Evolutionary conservation across 257 asterid species (phyloP).

Genomic region (Solanum okadae): DNA sequence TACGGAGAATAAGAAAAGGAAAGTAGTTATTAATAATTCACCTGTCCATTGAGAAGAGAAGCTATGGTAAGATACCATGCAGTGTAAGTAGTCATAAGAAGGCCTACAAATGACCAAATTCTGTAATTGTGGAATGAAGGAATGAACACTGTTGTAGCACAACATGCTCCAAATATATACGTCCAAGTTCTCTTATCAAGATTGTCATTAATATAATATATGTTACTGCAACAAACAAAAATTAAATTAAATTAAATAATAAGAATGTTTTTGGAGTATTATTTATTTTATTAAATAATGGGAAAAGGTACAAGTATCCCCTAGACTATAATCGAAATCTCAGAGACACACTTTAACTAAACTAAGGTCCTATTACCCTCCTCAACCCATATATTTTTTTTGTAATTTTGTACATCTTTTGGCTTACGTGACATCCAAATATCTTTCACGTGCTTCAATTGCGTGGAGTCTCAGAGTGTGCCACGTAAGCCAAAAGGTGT

Average conservation of each 20-base stretch:
- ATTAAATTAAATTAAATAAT: background rate
- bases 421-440: no score
- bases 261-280: background rate
- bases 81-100: slow-evolving; percentile 68
- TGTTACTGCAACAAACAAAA: slow-evolving; percentile 46
- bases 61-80: slow-evolving; percentile 84
- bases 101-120: slow-evolving; percentile 76
- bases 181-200: slow-evolving; percentile 93
- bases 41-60: slow-evolving; percentile 79
- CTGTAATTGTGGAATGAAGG: slow-evolving; percentile 90
- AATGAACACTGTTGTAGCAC: slow-evolving; percentile 77
- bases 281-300: background rate
- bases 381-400: no score
- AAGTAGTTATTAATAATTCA: background rate
- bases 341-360: no score
- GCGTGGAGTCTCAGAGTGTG: no score
- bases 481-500: no score
- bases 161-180: slow-evolving; percentile 84
- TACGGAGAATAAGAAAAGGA: background rate
- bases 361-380: no score
- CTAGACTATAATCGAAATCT: no score
- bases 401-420: no score
- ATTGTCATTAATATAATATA: slow-evolving; percentile 74
- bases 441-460: no score
- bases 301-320: no score